Evolutionary conservation across 768 basidiomycete species (phyloP), one percentile per base, ranked within the genome.

Genomic region (Coprinellus micaceus): DNA sequence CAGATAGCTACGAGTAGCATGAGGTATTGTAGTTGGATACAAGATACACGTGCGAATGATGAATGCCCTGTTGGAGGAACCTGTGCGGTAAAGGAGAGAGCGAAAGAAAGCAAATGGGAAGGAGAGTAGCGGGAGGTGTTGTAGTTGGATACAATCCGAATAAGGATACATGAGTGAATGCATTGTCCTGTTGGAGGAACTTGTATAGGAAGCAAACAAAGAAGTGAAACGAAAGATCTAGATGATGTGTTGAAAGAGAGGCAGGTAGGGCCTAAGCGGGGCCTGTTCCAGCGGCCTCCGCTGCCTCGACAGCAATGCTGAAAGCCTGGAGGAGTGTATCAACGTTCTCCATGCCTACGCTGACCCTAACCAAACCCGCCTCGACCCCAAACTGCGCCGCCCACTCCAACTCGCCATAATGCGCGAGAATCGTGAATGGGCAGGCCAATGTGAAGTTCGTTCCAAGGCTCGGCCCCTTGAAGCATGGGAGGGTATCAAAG

Each of bases 381-480:
- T 96, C 91, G 12, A 99, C 91, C 19, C 91, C 94, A 71, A 83
- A 96, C 58, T 78, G 73, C 49, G 82, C 86, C 15, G 95, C 96
- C 96, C 96, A 99, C 36, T 89, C 91, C 59, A 96, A 73, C 71
- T 99, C 96, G 0, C 73, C 66, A 61, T 84, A 98, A 69, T 98
- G 96, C 36, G 91, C 96, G 24, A 99, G 77, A 56, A 98, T 85
- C 10, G 92, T 91, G 67, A 92, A 98, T 24, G 95, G 96, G 61
- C 86, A 94, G 29, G 94, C 93, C 28, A 98, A 79, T 2, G 96
- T 98, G 69, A 98, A 98, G 77, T 93, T 97, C 21, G 96, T 98
- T 2, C 96, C 96, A 9, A 92, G 79, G 65, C 86, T 87, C 0
- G 96, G 96, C 2, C 96, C 96, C 68, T 98, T 99, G 61, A 82